Evolutionary conservation across 2,329 filamentous ascomycete species (phyloP), one percentile per base, ranked within the genome.

Genomic region (Penicillium sp.): DNA sequence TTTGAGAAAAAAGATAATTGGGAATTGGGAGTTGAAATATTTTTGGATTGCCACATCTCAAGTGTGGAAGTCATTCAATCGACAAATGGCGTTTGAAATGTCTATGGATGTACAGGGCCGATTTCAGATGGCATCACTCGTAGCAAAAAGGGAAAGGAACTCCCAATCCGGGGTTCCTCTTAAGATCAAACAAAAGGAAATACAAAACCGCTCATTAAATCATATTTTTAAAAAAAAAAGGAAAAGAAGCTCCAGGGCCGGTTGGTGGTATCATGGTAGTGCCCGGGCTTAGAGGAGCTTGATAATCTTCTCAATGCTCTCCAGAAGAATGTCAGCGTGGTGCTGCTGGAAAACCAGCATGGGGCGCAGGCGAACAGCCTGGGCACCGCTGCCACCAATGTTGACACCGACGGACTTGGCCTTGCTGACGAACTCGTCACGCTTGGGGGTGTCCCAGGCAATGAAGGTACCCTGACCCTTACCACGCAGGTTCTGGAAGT

Each of bases 301-400:
- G 60, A 85, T 81, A 60, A 91, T 78, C 79, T 88, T 90, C 79
- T 95, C 90, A 60, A 95, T 68, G 20, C 81, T 82, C 63, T 90
- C 90, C 42, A 56, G 48, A 30, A 49, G 24, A n/a, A 51, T 52
- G 23, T 57, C 54, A 78, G 77, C 92, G 74, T 97, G 93, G 70
- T 88, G 84, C 81, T 91, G 84, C 84, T 96, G 89, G 80, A 97
- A 94, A 67, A 92, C 87, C 63, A 97, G 77, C 92, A 96, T 96
- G 36, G 91, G 92, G 64, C 91, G 79, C 69, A 97, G 77, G 44
- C 91, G 79, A 10, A 97, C 88, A 23, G 92, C 90, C 47, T 67
- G 79, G 66, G 82, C 80, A 12, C 92, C 92, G 62, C 86, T 88
- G 45, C 91, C 91, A 55, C 91, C 92, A 69, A 96, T 89, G 76